These are phyloP conservation scores for Zygosaccharomyces siamensis DNA, from an alignment of 805 yeast genomes.

Conservation along the genomic window DNA sequence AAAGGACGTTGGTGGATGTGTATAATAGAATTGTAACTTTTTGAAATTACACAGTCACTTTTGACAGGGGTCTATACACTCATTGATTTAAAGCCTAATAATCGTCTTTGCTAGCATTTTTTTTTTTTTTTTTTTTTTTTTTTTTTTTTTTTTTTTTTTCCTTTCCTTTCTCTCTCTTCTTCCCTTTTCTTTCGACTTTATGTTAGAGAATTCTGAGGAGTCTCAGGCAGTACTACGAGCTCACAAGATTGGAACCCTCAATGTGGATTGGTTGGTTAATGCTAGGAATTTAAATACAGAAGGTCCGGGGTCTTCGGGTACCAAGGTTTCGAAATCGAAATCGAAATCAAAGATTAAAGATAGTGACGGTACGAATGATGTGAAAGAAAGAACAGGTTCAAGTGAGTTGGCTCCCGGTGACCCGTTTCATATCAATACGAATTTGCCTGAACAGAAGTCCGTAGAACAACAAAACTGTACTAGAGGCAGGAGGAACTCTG, in stretches of 20 bases:
- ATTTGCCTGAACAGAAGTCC: not conserved
- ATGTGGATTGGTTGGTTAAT: slow-evolving; percentile 33
- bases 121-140: too few relatives aligned
- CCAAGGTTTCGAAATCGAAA: not conserved
- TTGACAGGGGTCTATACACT: too few relatives aligned
- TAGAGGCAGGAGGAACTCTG: slow-evolving; percentile 4
- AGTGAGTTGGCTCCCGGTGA: slow-evolving; percentile 8
- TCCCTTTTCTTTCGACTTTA: not conserved
- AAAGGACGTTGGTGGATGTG: too few relatives aligned
- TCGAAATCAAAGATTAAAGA: not conserved
- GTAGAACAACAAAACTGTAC: not conserved
- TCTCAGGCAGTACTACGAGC: slow-evolving; percentile 20
- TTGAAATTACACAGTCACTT: too few relatives aligned
- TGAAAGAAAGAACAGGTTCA: not conserved
- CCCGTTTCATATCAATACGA: slow-evolving; percentile 6
- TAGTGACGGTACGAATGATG: not conserved
- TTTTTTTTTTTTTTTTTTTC: too few relatives aligned
- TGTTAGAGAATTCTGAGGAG: slow-evolving; percentile 11
- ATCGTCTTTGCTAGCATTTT: too few relatives aligned
- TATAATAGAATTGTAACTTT: too few relatives aligned
- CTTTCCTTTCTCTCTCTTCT: too few relatives aligned
- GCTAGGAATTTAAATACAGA: slow-evolving; percentile 12
- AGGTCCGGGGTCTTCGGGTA: not conserved
- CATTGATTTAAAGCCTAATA: too few relatives aligned
- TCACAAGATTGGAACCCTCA: slow-evolving; percentile 23